phyloP scores from a whole-genome alignment of 106 monocot genomes.

The Cymbidium sinense region DNA sequence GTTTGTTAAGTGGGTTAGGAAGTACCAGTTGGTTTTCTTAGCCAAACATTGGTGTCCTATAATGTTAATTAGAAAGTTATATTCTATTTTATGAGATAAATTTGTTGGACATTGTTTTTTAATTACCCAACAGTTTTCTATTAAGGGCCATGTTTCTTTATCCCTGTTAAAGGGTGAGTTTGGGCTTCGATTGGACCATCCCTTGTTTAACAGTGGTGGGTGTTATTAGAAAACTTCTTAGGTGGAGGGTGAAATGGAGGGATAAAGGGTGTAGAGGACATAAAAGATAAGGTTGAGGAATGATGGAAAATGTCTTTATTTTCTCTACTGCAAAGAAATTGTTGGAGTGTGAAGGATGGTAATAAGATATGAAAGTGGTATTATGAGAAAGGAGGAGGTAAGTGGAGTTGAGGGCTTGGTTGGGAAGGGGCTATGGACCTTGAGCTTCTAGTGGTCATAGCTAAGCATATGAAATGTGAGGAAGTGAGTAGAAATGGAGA shows the following conservation, averaged over 20 bases:
- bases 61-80: conserved; percentile 1
- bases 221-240: neutral
- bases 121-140: neutral
- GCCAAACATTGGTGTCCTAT: neutral
- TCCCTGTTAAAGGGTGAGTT: neutral
- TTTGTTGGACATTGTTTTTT: neutral
- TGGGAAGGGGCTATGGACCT: neutral
- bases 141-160: neutral
- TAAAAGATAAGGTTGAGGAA: neutral
- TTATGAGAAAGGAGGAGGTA: neutral
- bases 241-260: too few species aligned
- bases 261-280: neutral
- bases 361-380: neutral
- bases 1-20: neutral
- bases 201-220: neutral
- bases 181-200: neutral
- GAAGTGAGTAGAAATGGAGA: too few species aligned
- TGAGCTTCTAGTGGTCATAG: neutral
- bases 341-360: neutral
- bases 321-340: neutral
- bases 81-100: neutral
- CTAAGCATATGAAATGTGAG: too few species aligned
- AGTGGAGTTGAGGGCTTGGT: neutral
- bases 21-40: neutral
- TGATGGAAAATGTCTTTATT: neutral